Evolutionary conservation across 768 basidiomycete species (phyloP).

Genomic region (Boletus patriciae): DNA sequence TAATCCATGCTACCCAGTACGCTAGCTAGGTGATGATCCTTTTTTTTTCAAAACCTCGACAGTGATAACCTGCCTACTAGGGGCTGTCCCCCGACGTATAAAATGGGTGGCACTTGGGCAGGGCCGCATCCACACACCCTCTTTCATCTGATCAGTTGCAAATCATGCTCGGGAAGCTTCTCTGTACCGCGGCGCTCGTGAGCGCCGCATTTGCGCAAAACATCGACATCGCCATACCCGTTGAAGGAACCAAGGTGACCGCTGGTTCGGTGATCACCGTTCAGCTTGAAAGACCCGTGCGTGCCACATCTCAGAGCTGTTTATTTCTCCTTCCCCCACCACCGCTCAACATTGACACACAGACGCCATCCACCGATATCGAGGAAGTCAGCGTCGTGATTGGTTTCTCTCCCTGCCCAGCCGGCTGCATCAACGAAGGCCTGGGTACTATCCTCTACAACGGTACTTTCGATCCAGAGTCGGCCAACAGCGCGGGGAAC

Average conservation of each 20-base stretch:
- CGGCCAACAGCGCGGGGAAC: not conserved
- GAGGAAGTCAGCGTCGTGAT: conserved; percentile 12
- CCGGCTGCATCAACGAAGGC: not conserved
- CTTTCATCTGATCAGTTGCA: too few relatives aligned
- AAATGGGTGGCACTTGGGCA: not conserved
- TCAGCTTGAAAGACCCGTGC: conserved; percentile 42
- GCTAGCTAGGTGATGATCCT: not conserved
- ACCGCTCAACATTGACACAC: not conserved
- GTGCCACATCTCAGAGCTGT: conserved; percentile 11
- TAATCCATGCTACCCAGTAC: not conserved
- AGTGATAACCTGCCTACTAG: not conserved
- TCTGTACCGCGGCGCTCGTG: conserved; percentile 9
- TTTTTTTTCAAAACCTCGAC: not conserved
- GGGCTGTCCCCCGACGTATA: not conserved
- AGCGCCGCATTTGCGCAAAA: conserved; percentile 40
- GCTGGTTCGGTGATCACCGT: conserved; percentile 38
- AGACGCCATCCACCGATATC: not conserved
- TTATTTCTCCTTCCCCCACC: not conserved
- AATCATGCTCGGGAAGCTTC: conserved; percentile 14
- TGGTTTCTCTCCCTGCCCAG: not conserved
- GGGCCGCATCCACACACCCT: not conserved
- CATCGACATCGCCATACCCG: conserved; percentile 38
- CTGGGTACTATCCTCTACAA: conserved; percentile 4
- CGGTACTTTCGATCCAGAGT: not conserved
- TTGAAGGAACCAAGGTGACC: conserved; percentile 29